phyloP scores from a whole-genome alignment of 371 early-diverging fungal genomes.

The Rhizopus sp. region DNA sequence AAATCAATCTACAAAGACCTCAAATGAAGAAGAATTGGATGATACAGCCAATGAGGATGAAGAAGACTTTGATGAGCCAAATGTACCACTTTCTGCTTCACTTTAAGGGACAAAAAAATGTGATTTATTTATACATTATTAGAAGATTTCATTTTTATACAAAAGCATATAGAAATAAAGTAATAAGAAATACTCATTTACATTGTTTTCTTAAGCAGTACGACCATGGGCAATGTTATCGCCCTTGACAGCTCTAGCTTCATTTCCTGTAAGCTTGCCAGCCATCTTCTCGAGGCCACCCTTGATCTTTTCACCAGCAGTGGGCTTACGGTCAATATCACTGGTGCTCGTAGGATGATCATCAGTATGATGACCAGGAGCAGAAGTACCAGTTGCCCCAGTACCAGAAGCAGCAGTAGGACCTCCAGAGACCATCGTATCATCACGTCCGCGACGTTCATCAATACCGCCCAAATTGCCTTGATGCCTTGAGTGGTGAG shows the following conservation, averaged over 20 bases:
- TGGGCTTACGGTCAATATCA: constrained; percentile 4
- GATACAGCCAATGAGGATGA: background rate
- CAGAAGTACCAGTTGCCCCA: too few relatives aligned
- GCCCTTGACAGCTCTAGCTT: constrained; percentile 27
- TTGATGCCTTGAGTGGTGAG: constrained; percentile 8
- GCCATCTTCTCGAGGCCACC: constrained; percentile 32
- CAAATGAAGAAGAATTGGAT: background rate
- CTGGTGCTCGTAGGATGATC: constrained; percentile 3
- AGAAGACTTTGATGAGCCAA: background rate
- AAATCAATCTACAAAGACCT: background rate
- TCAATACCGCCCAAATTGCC: background rate
- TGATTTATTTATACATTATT: background rate
- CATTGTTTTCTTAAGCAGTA: background rate
- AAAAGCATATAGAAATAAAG: background rate
- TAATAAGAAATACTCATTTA: background rate
- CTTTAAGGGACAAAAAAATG: background rate
- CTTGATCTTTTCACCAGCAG: constrained; percentile 31
- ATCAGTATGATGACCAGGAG: background rate
- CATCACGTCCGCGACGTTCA: background rate
- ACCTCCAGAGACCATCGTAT: background rate
- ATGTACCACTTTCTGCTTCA: background rate
- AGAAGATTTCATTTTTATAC: background rate
- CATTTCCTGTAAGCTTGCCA: constrained; percentile 33
- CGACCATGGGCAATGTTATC: constrained; percentile 28
- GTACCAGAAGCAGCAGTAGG: background rate